Percentiles rank a stretch among this genome's conserved stretches.
These are phyloP conservation scores for Auxenochlorella pyrenoidosa DNA, from an alignment of 139 green algal genomes.

Conservation along the genomic window DNA sequence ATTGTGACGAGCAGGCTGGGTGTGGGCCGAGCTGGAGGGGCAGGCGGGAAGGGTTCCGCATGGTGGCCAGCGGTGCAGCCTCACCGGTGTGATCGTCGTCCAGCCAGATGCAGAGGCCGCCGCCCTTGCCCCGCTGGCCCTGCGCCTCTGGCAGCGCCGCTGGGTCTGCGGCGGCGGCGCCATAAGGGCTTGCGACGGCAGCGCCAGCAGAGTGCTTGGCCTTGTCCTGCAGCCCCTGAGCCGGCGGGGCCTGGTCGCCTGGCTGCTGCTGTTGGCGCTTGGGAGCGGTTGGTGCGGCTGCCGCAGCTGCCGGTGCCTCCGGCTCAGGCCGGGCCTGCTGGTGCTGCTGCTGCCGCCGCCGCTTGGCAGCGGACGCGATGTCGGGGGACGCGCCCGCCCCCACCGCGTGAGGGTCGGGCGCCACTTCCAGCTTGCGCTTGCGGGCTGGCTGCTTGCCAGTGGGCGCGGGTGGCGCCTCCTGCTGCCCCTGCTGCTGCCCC, in stretches of 20 bases:
- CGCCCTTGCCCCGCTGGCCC: conserved; percentile 1
- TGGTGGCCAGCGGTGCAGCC: background rate
- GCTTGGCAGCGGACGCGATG: background rate
- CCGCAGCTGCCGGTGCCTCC: too few relatives aligned
- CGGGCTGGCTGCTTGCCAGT: too few relatives aligned
- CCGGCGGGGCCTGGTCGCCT: background rate
- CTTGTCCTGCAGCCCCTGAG: too few relatives aligned
- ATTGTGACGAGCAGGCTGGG: too few relatives aligned
- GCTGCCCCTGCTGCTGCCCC: background rate
- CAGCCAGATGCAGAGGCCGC: background rate
- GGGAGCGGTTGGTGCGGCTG: too few relatives aligned
- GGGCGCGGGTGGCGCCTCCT: too few relatives aligned
- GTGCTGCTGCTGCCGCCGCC: background rate
- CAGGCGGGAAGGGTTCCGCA: too few relatives aligned
- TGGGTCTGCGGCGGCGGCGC: background rate
- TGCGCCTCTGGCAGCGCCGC: background rate
- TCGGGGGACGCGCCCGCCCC: background rate
- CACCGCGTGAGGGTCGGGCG: background rate
- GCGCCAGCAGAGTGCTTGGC: too few relatives aligned
- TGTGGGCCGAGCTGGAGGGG: too few relatives aligned
- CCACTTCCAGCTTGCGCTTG: background rate
- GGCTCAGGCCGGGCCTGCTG: background rate
- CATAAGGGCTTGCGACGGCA: background rate
- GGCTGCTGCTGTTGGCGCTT: background rate
- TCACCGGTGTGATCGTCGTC: background rate